Evolutionary conservation across 1,284 basidiomycete genomes (phyloP).

Genomic region (Irpex lacteus): DNA sequence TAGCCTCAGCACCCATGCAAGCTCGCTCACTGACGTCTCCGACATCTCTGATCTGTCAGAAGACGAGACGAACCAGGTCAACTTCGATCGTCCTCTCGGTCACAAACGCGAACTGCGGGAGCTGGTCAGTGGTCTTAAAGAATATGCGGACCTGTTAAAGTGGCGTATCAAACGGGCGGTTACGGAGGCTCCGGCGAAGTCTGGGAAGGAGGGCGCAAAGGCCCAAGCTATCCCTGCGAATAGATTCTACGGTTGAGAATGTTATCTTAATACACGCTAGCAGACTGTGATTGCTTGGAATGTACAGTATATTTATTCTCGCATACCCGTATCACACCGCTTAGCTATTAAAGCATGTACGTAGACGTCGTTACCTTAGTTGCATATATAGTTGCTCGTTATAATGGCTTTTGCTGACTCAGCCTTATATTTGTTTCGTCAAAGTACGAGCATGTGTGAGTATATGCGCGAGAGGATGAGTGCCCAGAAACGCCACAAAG

Average conservation of each 20-base stretch:
- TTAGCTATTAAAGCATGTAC: background rate
- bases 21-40: conserved; percentile 16
- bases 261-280: background rate
- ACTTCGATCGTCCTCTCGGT: background rate
- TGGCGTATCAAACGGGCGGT: conserved; percentile 32
- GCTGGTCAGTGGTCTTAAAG: conserved; percentile 28
- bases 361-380: background rate
- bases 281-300: background rate
- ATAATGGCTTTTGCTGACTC: background rate
- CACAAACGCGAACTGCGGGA: conserved; percentile 23
- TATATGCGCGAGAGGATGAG: background rate
- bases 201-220: conserved; percentile 8
- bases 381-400: background rate
- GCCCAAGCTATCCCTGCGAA: conserved; percentile 21
- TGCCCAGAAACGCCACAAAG: background rate
- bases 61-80: conserved; percentile 12
- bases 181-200: conserved; percentile 11
- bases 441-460: too few species aligned
- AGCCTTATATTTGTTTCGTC: background rate
- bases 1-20: conserved; percentile 8
- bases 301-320: background rate
- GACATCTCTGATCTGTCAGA: conserved; percentile 23
- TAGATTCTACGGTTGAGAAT: conserved; percentile 19
- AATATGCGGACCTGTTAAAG: conserved; percentile 33
- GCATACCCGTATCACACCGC: background rate